These are phyloP conservation scores for Calonectria multiphialidica DNA, from an alignment of 2,329 filamentous ascomycete genomes.

Conservation along the genomic window DNA sequence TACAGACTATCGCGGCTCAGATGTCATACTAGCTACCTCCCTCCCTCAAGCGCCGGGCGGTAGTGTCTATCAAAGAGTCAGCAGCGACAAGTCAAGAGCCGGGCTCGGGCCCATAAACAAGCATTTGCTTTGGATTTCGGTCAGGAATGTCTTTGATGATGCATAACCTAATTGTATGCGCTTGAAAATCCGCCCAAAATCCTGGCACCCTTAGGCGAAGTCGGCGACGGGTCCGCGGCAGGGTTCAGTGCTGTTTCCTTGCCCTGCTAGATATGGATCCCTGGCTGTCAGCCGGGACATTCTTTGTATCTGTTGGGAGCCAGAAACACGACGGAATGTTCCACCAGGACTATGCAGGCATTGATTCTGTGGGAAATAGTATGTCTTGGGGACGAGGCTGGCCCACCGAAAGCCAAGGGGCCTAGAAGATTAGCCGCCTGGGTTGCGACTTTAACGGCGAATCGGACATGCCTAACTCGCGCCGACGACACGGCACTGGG, in stretches of 20 bases:
- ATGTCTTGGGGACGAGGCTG: neutral
- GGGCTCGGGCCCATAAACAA: neutral
- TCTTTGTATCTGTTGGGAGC: neutral
- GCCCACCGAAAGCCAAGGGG: neutral
- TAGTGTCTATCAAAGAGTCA: neutral
- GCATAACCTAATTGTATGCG: constrained; percentile 13
- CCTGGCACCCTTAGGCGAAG: constrained; percentile 35
- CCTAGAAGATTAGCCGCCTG: neutral
- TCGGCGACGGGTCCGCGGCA: constrained; percentile 36
- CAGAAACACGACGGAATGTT: constrained; percentile 31
- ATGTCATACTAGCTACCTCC: neutral
- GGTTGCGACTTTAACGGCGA: neutral
- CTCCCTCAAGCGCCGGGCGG: neutral
- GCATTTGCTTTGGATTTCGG: neutral
- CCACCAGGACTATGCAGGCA: neutral
- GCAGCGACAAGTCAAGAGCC: neutral
- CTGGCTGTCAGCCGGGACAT: constrained; percentile 31
- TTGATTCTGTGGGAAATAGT: neutral
- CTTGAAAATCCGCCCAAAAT: constrained; percentile 18
- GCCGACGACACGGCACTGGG: constrained; percentile 11
- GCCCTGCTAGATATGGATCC: constrained; percentile 17
- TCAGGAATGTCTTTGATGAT: neutral
- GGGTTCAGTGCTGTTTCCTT: constrained; percentile 29
- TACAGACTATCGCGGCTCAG: neutral
- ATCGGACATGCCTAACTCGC: neutral